phyloP scores from a whole-genome alignment of 805 yeast species.

The Wickerhamiella dianesei region DNA sequence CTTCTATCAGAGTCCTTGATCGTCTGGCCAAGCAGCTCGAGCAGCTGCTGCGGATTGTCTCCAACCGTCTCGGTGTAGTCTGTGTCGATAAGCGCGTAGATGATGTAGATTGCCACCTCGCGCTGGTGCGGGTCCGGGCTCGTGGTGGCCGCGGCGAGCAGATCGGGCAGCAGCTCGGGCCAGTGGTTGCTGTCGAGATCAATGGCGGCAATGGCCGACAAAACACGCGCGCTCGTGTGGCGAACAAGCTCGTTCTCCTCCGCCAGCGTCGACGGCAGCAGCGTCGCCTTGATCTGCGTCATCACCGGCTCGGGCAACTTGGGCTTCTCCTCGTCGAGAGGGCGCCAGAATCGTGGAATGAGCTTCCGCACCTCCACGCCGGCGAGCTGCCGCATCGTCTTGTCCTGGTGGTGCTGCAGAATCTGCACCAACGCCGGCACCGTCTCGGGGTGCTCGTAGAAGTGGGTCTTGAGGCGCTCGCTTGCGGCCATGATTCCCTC shows the following conservation, averaged over 20 bases:
- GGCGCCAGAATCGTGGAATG: constrained; percentile 54
- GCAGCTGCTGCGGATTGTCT: constrained; percentile 41
- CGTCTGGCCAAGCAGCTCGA: constrained; percentile 56
- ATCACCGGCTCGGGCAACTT: constrained; percentile 37
- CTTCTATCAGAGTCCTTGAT: constrained; percentile 46
- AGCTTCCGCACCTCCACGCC: constrained; percentile 92
- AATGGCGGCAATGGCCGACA: constrained; percentile 67
- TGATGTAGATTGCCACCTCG: constrained; percentile 72
- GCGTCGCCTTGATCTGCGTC: constrained; percentile 49
- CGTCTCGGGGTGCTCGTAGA: constrained; percentile 55
- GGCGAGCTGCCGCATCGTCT: constrained; percentile 76
- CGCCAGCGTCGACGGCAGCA: constrained; percentile 54
- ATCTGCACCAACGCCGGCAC: constrained; percentile 76
- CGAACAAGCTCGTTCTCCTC: constrained; percentile 56
- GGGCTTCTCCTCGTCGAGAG: constrained; percentile 10
- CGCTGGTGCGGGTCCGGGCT: constrained; percentile 44
- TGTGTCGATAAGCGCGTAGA: constrained; percentile 60
- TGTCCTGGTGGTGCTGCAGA: constrained; percentile 53
- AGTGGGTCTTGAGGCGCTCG: constrained; percentile 53
- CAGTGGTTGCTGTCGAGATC: constrained; percentile 61
- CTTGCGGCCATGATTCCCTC: constrained; percentile 75
- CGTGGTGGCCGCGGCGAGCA: constrained; percentile 49
- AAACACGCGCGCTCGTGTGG: constrained; percentile 80
- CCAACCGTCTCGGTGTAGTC: constrained; percentile 16
- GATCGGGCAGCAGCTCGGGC: constrained; percentile 60